These are phyloP conservation scores for Puccinia polysora DNA, from an alignment of 1,284 basidiomycete species.

Conservation along the genomic window DNA sequence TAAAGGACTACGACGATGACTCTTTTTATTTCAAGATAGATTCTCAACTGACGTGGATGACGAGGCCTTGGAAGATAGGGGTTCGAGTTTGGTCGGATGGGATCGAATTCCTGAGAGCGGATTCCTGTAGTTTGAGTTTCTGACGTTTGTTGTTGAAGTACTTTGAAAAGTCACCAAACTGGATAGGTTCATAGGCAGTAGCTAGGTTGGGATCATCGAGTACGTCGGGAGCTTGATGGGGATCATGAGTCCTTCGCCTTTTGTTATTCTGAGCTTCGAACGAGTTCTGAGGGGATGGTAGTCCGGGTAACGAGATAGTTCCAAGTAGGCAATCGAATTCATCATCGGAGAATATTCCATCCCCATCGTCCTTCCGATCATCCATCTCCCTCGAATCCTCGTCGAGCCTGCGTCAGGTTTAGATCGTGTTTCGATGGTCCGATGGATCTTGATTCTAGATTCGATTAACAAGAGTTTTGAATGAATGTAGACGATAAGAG, in stretches of 20 bases:
- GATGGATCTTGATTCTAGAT: no score
- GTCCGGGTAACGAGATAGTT: constrained; percentile 19
- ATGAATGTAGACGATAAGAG: no score
- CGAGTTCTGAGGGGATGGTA: not conserved
- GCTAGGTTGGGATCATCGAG: not conserved
- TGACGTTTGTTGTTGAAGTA: constrained; percentile 85
- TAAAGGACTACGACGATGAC: not conserved
- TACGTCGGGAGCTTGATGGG: not conserved
- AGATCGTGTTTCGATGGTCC: no score
- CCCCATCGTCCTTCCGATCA: no score
- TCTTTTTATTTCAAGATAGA: not conserved
- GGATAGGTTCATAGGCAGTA: constrained; percentile 72
- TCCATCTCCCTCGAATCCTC: no score
- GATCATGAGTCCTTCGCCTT: not conserved
- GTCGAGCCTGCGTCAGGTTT: no score
- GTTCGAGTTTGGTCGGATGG: constrained; percentile 52
- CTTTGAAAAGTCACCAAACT: constrained; percentile 75
- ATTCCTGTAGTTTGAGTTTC: constrained; percentile 59
- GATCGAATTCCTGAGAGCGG: constrained; percentile 45
- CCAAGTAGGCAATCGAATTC: constrained; percentile 32
- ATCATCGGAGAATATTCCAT: constrained; percentile 34
- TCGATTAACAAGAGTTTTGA: no score
- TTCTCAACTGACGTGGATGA: constrained; percentile 64
- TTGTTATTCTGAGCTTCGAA: constrained; percentile 1
- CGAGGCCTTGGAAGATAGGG: constrained; percentile 66